Evolutionary conservation across 306 rosid species (phyloP).

Genomic region (Fragaria iinumae): DNA sequence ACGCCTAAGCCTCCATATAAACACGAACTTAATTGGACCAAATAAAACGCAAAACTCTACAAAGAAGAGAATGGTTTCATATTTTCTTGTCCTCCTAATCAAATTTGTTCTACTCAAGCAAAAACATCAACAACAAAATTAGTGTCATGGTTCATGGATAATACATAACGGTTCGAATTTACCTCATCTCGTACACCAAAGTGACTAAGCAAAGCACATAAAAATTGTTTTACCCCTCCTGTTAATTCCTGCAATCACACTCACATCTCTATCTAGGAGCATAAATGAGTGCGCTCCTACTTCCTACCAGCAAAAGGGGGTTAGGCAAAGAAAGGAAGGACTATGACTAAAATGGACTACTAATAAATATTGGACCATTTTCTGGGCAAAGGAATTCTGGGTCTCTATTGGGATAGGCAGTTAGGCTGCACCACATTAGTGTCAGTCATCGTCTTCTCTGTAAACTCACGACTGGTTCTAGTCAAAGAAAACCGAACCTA

Average conservation of each 20-base stretch:
- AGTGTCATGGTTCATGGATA: no score
- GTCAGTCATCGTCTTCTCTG: neutral
- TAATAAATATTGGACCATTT: neutral
- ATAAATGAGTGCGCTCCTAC: conserved; percentile 2
- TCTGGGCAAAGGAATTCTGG: neutral
- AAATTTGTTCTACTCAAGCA: neutral
- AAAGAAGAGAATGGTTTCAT: no score
- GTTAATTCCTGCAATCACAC: neutral
- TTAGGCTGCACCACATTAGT: neutral
- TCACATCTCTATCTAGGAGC: neutral
- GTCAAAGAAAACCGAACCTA: conserved; percentile 5
- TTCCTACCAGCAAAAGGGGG: neutral
- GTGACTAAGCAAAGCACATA: neutral
- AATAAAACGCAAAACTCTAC: no score
- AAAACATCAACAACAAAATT: neutral
- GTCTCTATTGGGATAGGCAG: neutral
- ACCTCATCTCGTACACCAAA: neutral
- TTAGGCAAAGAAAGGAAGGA: neutral
- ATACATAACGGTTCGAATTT: neutral
- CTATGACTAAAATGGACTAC: neutral
- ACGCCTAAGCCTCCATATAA: no score
- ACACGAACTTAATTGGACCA: no score
- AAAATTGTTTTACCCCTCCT: neutral
- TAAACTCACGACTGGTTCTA: neutral
- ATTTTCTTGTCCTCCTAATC: no score